Base-by-base conservation (phyloP, 2,329 filamentous ascomycete genomes). In the Phialophora expanda region DNA sequence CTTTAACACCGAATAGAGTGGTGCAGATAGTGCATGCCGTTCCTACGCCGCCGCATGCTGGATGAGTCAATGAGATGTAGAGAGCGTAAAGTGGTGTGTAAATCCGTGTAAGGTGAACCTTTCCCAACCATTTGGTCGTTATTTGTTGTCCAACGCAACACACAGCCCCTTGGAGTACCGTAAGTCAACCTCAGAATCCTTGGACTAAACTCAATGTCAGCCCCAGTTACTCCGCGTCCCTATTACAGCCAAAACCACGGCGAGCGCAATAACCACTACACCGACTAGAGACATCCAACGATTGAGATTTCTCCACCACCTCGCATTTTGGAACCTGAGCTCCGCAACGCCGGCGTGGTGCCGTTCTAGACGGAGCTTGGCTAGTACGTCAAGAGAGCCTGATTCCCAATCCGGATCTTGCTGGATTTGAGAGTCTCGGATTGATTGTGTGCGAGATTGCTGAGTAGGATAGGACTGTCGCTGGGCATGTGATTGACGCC, bases 261-360 rank as follows among this genome's bases (percentile, higher is more conserved):
- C 70, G 17, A 73, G 63, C 80, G 84, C 78, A 74, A 87, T 84
- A 70, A 88, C 79, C 60, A 83, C 78, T 41, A 86, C 72, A 22
- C 86, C 86, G 56, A 87, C 75, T 32, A 83, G 78, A 67, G 82
- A 84, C 85, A 89, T 87, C 76, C 84, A 82, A 55, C 86, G 82
- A 75, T 89, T 89, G 48, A 88, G 76, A 68, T 83, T 86, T 68
- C 86, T 81, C 86, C 86, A 89, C 86, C 86, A 88, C 24, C 80
- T 79, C n/a, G 86, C 86, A 75, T 86, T 89, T 67, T 87, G 81
- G 70, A 81, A 83, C 41, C 81, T 78, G 56, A 82, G 79, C 70
- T 81, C 79, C 61, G 84, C 81, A 28, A 81, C 72, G 11, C 79
- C 77, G 41, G 77, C 76, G 38, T 83, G 73, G 57, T 81, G 77